Percentiles rank a stretch among this genome's conserved stretches.
phyloP scores from a whole-genome alignment of 2,329 filamentous ascomycete species.

The Aureobasidium melanogenum region DNA sequence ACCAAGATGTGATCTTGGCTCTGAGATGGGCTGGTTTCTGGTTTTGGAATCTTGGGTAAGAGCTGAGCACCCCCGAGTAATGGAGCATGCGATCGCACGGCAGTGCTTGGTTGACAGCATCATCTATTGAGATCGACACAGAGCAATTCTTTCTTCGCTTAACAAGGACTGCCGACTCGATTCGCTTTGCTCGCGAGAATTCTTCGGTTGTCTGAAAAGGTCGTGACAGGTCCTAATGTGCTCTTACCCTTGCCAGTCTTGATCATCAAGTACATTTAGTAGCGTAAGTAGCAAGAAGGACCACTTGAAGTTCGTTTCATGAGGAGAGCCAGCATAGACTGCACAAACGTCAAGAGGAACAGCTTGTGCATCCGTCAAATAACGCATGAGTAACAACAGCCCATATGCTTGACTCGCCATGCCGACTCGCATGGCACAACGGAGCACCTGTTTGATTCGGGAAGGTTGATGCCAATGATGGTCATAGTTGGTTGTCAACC shows the following conservation, averaged over 20 bases:
- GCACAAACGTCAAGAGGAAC: background rate
- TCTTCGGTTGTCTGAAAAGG: background rate
- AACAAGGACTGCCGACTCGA: background rate
- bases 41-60: background rate
- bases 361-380: background rate
- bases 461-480: background rate
- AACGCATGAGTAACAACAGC: background rate
- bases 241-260: background rate
- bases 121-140: background rate
- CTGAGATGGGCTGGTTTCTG: background rate
- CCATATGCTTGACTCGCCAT: background rate
- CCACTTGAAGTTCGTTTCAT: background rate
- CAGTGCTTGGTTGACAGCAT: conserved; percentile 2
- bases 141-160: background rate
- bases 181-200: background rate
- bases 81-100: background rate
- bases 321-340: background rate
- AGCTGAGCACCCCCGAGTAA: too few relatives aligned
- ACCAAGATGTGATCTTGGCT: background rate
- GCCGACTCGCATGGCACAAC: background rate
- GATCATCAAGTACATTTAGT: background rate
- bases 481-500: background rate
- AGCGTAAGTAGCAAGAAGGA: background rate
- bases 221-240: background rate
- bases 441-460: background rate